Evolutionary conservation across 2,329 filamentous ascomycete species (phyloP), one percentile per base, ranked within the genome.

Genomic region (Monilinia fructicola): DNA sequence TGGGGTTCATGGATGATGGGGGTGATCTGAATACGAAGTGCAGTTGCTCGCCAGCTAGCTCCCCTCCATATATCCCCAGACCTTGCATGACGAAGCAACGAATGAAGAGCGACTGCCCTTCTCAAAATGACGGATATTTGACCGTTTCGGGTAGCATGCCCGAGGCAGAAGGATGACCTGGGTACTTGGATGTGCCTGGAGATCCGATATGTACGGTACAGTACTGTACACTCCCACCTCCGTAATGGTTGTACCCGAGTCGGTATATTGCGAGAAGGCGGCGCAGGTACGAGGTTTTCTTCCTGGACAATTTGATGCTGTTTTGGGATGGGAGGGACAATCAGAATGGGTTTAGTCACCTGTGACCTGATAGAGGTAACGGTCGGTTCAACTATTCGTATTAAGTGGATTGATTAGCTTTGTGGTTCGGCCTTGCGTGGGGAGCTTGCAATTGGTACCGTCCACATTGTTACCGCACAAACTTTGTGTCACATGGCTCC

Each of bases 21-120:
- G 7, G 21, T 60, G 58, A 38, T 60, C 31, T 9, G 31, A 50
- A 61, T 61, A 61, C 58, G 58, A 61, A 50, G 44, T 11, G n/a
- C 38, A 21, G 35, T 48, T 48, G 46, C 35, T 38, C 35, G 28
- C 53, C 53, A 18, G 28, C 53, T 31, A 28, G 28, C 9, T 21
- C 31, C 1, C 16, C 42, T 59, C 55, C 40, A 46, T 14, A 9
- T 4, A 35, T 46, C 18, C 12, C 26, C 12, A 9, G 35, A n/a
- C n/a, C 35, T 14, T 40, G 35, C 54, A 55, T 55, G 35, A 21
- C 4, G 1, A 16, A 50, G 14, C 4, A 16, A 23, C 56, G 56
- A 60, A 60, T 60, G 7, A 60, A 3, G 14, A 38, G 14, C n/a
- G 10, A 11, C n/a, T n/a, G 0, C 26, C 5, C 2, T 18, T 3